Conservation (phyloP, 257 asterid species). For the Salvia miltiorrhiza region DNA sequence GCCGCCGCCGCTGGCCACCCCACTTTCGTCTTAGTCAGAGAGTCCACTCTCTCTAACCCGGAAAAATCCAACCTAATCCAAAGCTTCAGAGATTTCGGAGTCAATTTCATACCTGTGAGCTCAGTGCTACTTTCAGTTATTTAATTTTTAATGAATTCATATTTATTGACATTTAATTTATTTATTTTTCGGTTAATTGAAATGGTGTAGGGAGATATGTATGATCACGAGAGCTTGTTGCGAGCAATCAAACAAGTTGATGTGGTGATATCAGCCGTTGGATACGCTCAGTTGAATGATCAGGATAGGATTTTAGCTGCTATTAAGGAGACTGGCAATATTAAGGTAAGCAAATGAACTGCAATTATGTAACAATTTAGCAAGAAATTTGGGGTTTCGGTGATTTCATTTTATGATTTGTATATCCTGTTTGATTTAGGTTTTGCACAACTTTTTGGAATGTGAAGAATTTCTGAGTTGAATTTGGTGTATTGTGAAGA, state of each 20-base stretch:
- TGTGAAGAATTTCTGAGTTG: not conserved
- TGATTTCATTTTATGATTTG: not conserved
- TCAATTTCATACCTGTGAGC: slow-evolving; percentile 33
- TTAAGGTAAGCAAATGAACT: slow-evolving; percentile 32
- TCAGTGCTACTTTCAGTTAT: not conserved
- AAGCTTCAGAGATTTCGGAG: slow-evolving; percentile 41
- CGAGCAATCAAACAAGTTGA: slow-evolving; percentile 58
- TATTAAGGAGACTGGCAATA: slow-evolving; percentile 51
- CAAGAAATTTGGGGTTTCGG: not conserved
- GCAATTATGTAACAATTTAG: not conserved
- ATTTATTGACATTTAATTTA: not conserved
- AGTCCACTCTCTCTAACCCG: slow-evolving; percentile 37
- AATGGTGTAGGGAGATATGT: slow-evolving; percentile 45
- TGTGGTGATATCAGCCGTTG: slow-evolving; percentile 56
- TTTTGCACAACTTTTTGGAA: not conserved
- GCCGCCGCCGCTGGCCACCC: slow-evolving; percentile 42
- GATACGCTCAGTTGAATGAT: slow-evolving; percentile 42
- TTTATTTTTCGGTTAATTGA: not conserved
- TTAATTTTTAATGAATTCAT: not conserved
- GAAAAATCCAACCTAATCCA: slow-evolving; percentile 28
- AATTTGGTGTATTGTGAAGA: not conserved
- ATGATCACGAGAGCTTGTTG: slow-evolving; percentile 53
- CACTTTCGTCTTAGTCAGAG: slow-evolving; percentile 40
- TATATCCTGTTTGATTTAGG: not conserved
- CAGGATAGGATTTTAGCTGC: slow-evolving; percentile 51